Base-by-base conservation (phyloP, 2,329 filamentous ascomycete species). In the Didymella glomerata region DNA sequence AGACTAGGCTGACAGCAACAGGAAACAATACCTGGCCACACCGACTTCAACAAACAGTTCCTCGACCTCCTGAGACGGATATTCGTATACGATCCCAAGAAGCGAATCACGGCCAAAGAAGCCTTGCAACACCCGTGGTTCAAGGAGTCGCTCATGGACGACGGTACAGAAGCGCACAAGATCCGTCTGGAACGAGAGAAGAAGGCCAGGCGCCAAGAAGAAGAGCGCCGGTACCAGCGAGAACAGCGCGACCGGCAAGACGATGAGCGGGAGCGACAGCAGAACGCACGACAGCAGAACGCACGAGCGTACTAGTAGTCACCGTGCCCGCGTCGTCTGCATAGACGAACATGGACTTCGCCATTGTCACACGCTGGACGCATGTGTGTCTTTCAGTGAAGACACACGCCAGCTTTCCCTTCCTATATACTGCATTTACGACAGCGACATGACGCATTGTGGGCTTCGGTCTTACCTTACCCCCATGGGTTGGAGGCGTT, bases 91-190 rank as follows among this genome's bases (percentile, higher is more conserved):
- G 86, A 89, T 61, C 87, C 87, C 7, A 87, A 86, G 71, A 83
- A 84, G 65, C 82, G 87, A 24, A 88, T 89, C 65, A 86, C 85
- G 1, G 87, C 87, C 61, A 86, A 88, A 64, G 80, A 88, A 68
- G 87, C 87, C 16, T 77, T 89, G 62, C 85, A 88, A 71, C 87
- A 89, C 70, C 84, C 85, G 1, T 89, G 87, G 87, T 89, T 89
- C 77, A 85, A 83, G 63, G 86, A 89, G 73, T 79, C 81, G 13
- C 79, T 88, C 22, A 82, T 88, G 67, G 87, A 89, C 68, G 87
- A 89, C 69, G 87, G 87, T 56, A 89, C 86, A 7, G 86, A 89
- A 75, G 86, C 86, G 20, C 79, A 84, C 57, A 83, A 85, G 57
- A 88, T 89, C 62, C 78, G 83, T 46, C 71, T 82, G 55, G 77